Conservation (phyloP, 352 stramenopile species). For the Pythium pectinolyticum region DNA sequence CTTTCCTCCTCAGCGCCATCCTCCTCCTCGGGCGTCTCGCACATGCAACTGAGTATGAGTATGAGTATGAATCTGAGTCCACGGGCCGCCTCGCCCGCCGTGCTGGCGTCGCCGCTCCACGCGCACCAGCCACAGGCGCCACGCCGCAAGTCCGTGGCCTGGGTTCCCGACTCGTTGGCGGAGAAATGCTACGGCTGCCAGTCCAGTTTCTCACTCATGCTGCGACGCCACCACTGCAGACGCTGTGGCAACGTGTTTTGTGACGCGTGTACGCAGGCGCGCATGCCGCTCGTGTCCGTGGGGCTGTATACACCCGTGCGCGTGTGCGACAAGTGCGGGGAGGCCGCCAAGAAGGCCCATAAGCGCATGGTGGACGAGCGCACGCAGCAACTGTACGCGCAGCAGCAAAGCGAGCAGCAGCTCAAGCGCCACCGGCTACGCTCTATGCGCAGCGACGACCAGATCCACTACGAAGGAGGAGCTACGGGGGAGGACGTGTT, state of each 20-base stretch:
- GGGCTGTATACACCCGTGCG: constrained; percentile 72
- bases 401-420: constrained; percentile 9
- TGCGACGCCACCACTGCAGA: constrained; percentile 86
- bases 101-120: constrained; percentile 24
- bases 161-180: constrained; percentile 81
- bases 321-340: constrained; percentile 80
- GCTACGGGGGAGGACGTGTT: neutral
- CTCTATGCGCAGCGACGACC: constrained; percentile 19
- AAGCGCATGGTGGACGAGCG: constrained; percentile 66
- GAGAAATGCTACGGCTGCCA: constrained; percentile 77
- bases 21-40: neutral
- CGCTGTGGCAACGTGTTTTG: constrained; percentile 90
- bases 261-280: constrained; percentile 75
- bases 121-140: constrained; percentile 33
- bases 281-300: constrained; percentile 74
- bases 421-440: constrained; percentile 9
- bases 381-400: constrained; percentile 31
- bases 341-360: constrained; percentile 69
- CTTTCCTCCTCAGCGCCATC: constrained; percentile 39
- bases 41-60: constrained; percentile 9
- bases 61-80: constrained; percentile 12
- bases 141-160: constrained; percentile 55
- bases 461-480: constrained; percentile 20
- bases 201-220: constrained; percentile 62
- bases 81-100: constrained; percentile 1